Conservation (phyloP, 352 stramenopile species). For the Pythium volutum region DNA sequence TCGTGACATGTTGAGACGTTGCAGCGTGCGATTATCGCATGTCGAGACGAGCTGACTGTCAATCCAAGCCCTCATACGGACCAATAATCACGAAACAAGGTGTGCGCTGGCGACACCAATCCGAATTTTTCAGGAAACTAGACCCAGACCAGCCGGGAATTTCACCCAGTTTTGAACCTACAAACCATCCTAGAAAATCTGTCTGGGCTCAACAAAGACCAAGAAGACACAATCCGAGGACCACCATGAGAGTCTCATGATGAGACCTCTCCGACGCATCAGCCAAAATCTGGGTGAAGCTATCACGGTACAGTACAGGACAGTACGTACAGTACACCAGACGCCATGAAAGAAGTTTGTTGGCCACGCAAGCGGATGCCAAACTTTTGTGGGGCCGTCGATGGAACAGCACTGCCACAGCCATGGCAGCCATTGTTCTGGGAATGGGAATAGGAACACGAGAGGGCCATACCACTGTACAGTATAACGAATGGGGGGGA, state of each 20-base stretch:
- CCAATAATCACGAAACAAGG: background rate
- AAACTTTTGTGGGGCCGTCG: no score
- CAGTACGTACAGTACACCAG: constrained; percentile 6
- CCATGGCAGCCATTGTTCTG: no score
- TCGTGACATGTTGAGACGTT: constrained; percentile 17
- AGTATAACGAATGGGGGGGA: no score
- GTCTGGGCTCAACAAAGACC: background rate
- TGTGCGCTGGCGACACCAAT: no score
- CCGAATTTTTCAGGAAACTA: no score
- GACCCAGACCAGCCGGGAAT: background rate
- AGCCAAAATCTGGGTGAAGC: no score
- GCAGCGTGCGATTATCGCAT: no score
- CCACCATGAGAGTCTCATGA: background rate
- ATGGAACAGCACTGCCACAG: no score
- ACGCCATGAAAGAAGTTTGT: constrained; percentile 20
- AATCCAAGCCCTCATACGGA: background rate
- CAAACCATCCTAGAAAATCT: constrained; percentile 9
- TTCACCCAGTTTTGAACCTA: constrained; percentile 14
- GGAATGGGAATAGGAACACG: no score
- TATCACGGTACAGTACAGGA: no score
- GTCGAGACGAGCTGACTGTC: background rate
- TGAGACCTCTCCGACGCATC: background rate
- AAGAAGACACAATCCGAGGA: background rate
- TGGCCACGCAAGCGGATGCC: constrained; percentile 9
- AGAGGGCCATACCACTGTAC: no score